Base-by-base conservation (phyloP, 2,329 filamentous ascomycete species). In the Triangularia setosa region DNA sequence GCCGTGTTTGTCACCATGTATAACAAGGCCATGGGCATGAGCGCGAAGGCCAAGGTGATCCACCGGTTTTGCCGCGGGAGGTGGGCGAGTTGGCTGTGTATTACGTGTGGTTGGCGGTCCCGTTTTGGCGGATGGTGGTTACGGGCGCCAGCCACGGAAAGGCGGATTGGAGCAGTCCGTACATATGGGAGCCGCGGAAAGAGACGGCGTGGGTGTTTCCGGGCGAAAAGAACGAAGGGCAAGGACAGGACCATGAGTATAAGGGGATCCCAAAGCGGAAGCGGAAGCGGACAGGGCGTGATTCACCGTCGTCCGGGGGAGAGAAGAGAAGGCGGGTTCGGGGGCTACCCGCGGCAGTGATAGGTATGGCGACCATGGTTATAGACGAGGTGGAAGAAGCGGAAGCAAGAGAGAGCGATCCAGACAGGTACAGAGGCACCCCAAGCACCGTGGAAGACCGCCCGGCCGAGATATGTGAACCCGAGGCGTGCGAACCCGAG, bases 71-170 rank as follows among this genome's bases (percentile, higher is more conserved):
- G 62, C 67, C 66, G 53, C 63, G 61, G 14, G 69, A 72, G 63
- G 66, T 72, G 6, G 65, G 67, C 23, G 68, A 70, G 66, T 69
- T 72, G 27, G 44, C 71, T 16, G 63, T 72, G 63, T 70, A 62
- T 59, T 72, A 72, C 65, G 61, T 72, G n/a, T 73, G 62, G 70
- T 66, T 71, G 40, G 67, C 69, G 52, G 62, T 72, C 58, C 70
- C 60, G 59, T 68, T 64, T 61, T 64, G 58, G 62, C 58, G 44
- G 33, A 44, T 58, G 21, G 54, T 62, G 1, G 58, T 62, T 14
- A 23, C 33, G 48, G 44, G 61, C 40, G 44, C 44, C 3, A 60
- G 44, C 28, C 5, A 48, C n/a, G 56, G 56, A 16, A 27, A 23
- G 40, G 61, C 24, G 44, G 61, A 63, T 59, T 54, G 59, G 48